phyloP scores from a whole-genome alignment of 371 early-diverging fungal species.

The Mortierella sp. region DNA sequence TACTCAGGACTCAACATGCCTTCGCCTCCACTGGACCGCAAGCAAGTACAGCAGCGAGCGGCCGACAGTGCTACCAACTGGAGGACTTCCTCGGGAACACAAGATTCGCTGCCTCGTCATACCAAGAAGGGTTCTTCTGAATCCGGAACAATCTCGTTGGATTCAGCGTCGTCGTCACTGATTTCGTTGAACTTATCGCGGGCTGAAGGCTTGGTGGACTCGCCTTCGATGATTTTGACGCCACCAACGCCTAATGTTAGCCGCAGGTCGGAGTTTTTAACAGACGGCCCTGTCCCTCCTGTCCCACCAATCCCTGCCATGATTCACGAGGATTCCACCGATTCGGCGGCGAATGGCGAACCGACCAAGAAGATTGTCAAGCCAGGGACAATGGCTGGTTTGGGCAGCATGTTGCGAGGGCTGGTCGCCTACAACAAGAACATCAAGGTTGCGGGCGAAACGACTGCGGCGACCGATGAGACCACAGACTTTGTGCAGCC shows the following conservation, averaged over 20 bases:
- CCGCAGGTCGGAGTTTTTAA: constrained; percentile 22
- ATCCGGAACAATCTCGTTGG: constrained; percentile 5
- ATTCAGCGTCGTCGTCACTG: not conserved
- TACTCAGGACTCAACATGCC: not conserved
- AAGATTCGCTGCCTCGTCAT: constrained; percentile 8
- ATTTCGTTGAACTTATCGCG: not conserved
- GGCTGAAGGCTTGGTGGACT: not conserved
- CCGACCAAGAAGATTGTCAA: constrained; percentile 40
- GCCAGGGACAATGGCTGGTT: constrained; percentile 38
- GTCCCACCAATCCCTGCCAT: not conserved
- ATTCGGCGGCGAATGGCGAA: not conserved
- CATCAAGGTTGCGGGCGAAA: constrained; percentile 55
- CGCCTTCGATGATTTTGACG: constrained; percentile 33
- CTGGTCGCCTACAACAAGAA: constrained; percentile 50
- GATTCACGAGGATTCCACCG: not conserved
- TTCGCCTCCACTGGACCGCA: constrained; percentile 26
- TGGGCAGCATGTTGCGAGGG: constrained; percentile 49
- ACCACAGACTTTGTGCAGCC: not conserved
- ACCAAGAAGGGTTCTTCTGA: constrained; percentile 11
- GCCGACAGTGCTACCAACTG: constrained; percentile 20
- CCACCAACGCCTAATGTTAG: constrained; percentile 36
- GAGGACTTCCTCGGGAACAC: constrained; percentile 13
- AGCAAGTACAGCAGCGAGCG: constrained; percentile 16
- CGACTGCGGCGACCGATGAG: constrained; percentile 8
- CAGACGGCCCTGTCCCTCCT: constrained; percentile 2